phyloP scores from a whole-genome alignment of 148 eudicot species.

The Diospyros lotus region DNA sequence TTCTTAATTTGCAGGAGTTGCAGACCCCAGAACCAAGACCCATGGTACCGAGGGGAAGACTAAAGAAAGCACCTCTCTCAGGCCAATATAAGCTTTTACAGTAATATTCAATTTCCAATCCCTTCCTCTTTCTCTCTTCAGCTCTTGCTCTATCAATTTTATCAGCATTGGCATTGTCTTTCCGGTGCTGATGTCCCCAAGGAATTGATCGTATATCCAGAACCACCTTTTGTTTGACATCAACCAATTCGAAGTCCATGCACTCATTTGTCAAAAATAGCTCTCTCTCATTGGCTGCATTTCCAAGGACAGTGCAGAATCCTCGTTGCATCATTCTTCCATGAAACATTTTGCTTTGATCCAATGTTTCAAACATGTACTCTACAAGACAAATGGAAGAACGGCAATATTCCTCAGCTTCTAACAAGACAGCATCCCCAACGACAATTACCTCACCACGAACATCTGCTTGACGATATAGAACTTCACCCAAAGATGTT shows the following conservation, averaged over 20 bases:
- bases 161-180: slow-evolving; percentile 56
- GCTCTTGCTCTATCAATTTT: slow-evolving; percentile 66
- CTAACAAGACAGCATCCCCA: slow-evolving; percentile 60
- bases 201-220: slow-evolving; percentile 50
- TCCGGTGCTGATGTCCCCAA: slow-evolving; percentile 78
- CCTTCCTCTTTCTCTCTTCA: slow-evolving; percentile 74
- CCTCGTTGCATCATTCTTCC: slow-evolving; percentile 72
- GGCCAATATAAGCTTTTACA: slow-evolving; percentile 80
- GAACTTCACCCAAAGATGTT: slow-evolving; percentile 28
- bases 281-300: slow-evolving; percentile 74
- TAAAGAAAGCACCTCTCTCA: slow-evolving; percentile 77
- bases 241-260: slow-evolving; percentile 56
- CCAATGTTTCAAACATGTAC: slow-evolving; percentile 68
- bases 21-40: slow-evolving; percentile 73
- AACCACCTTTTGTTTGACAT: slow-evolving; percentile 37
- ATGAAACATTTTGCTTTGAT: slow-evolving; percentile 65
- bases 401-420: slow-evolving; percentile 36
- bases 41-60: slow-evolving; percentile 42
- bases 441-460: slow-evolving; percentile 51
- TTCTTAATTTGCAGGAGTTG: slow-evolving; percentile 47
- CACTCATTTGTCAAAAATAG: slow-evolving; percentile 76
- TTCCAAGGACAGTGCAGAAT: slow-evolving; percentile 68
- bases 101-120: slow-evolving; percentile 71
- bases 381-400: slow-evolving; percentile 62
- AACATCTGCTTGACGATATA: slow-evolving; percentile 54